These are phyloP conservation scores for Tulasnella sp. DNA, from an alignment of 768 basidiomycete species.

Conservation along the genomic window DNA sequence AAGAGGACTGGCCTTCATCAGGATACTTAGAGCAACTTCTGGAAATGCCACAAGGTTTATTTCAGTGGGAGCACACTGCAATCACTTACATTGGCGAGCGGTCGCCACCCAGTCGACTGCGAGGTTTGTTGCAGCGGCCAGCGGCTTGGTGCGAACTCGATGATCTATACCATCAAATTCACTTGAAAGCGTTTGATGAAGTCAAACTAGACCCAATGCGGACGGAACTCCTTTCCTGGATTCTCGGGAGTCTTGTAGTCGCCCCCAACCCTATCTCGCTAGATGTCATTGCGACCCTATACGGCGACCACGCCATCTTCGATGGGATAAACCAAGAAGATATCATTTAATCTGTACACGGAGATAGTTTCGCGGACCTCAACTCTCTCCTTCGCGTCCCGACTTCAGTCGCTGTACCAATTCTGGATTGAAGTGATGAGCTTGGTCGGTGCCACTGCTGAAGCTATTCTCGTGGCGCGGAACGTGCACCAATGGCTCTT, in stretches of 20 bases:
- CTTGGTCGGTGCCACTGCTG: too few species aligned
- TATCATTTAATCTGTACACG: neutral
- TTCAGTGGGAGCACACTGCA: neutral
- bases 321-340: neutral
- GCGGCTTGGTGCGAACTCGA: neutral
- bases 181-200: neutral
- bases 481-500: too few species aligned
- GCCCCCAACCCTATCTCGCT: neutral
- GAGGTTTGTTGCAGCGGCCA: neutral
- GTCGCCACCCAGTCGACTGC: neutral
- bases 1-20: neutral
- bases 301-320: neutral
- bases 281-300: neutral
- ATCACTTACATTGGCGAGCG: neutral
- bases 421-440: neutral
- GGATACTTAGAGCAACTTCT: neutral
- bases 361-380: neutral
- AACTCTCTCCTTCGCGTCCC: neutral
- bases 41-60: neutral
- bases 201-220: neutral
- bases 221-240: neutral
- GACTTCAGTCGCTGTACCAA: neutral
- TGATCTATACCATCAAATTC: neutral
- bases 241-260: neutral
- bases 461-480: too few species aligned